A percentile compares a stretch with the other conserved stretches of the same genome.
phyloP scores from a whole-genome alignment of 352 stramenopile genomes.

The Phytophthora colocasiae region DNA sequence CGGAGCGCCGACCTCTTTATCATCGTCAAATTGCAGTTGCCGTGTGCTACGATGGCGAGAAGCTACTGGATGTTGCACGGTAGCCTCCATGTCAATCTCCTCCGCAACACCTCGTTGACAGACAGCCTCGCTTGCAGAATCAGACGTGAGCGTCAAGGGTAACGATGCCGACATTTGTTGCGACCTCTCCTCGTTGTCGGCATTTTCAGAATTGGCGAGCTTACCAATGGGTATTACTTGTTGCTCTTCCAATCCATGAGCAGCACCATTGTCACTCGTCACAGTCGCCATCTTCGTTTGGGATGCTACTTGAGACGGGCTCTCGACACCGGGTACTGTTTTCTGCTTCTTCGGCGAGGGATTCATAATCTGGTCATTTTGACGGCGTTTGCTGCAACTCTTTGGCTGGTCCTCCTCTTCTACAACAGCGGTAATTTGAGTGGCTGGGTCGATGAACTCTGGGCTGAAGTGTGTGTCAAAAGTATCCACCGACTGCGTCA shows the following conservation, averaged over 20 bases:
- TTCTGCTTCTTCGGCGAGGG: constrained; percentile 22
- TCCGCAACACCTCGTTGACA: constrained; percentile 3
- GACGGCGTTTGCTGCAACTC: constrained; percentile 3
- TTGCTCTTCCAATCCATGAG: neutral
- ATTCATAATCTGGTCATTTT: constrained; percentile 1
- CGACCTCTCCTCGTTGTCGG: constrained; percentile 47
- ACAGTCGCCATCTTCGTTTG: neutral
- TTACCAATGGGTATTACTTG: neutral
- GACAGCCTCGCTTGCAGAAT: constrained; percentile 8
- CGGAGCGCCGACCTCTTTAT: constrained; percentile 1
- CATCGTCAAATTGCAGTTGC: constrained; percentile 55
- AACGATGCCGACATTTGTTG: constrained; percentile 34
- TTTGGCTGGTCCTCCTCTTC: constrained; percentile 1
- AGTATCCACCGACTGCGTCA: constrained; percentile 36
- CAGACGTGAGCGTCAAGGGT: constrained; percentile 22
- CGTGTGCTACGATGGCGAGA: constrained; percentile 43
- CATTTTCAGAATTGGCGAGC: constrained; percentile 17
- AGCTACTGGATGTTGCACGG: constrained; percentile 17
- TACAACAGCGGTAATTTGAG: constrained; percentile 24
- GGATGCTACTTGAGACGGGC: neutral
- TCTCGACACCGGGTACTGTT: neutral
- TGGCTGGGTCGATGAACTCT: constrained; percentile 48
- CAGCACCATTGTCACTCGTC: neutral
- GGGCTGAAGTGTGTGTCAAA: constrained; percentile 68
- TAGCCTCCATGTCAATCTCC: constrained; percentile 2